Evolutionary conservation across 345 rosid genomes (phyloP).

Genomic region (Lumnitzera racemosa): DNA sequence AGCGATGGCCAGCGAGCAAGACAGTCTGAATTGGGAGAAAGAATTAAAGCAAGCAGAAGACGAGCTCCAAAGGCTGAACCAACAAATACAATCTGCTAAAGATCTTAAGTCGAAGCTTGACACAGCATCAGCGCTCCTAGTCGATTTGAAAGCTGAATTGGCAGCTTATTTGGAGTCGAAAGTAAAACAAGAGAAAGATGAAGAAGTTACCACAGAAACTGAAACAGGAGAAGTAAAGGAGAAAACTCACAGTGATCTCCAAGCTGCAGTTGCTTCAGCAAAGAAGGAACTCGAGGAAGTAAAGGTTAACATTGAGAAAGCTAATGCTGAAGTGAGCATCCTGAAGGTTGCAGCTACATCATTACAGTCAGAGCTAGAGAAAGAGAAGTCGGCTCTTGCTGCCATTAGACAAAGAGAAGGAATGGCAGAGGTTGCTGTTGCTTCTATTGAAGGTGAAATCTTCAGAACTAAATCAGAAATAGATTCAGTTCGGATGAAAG

Average conservation of each 20-base stretch:
- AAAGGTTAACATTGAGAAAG: slow-evolving; percentile 68
- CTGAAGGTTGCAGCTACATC: slow-evolving; percentile 64
- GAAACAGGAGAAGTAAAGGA: slow-evolving; percentile 26
- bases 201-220: slow-evolving; percentile 12
- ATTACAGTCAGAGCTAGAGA: slow-evolving; percentile 57
- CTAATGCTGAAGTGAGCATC: slow-evolving; percentile 56
- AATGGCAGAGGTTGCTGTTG: slow-evolving; percentile 68
- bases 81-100: slow-evolving; percentile 58
- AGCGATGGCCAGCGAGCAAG: slow-evolving; percentile 75
- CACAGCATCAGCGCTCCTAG: slow-evolving; percentile 53
- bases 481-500: slow-evolving; percentile 49
- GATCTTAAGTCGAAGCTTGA: slow-evolving; percentile 71
- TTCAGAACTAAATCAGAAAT: slow-evolving; percentile 51
- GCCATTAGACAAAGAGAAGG: slow-evolving; percentile 74
- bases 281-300: slow-evolving; percentile 82
- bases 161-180: slow-evolving; percentile 65
- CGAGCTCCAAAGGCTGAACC: slow-evolving; percentile 60
- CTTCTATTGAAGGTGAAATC: slow-evolving; percentile 72
- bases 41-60: slow-evolving; percentile 81
- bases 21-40: slow-evolving; percentile 76
- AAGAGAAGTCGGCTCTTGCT: slow-evolving; percentile 50
- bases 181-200: slow-evolving; percentile 31
- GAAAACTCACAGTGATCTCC: slow-evolving; percentile 38
- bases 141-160: slow-evolving; percentile 76
- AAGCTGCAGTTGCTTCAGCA: slow-evolving; percentile 58